phyloP scores from a whole-genome alignment of 306 rosid species.

The Acacia acuminata region DNA sequence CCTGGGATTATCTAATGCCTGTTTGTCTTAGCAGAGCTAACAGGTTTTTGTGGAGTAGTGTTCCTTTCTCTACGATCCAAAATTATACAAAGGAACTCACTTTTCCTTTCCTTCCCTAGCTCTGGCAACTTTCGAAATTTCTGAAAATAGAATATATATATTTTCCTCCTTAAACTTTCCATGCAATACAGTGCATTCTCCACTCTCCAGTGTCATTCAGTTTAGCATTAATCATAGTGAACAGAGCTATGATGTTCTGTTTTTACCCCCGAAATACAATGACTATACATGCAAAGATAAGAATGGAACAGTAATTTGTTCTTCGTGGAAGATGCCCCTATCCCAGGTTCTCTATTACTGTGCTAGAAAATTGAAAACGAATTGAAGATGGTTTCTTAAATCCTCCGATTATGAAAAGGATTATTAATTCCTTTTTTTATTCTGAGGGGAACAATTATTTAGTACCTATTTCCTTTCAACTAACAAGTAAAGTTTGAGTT shows the following conservation, averaged over 20 bases:
- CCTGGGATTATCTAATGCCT: not conserved
- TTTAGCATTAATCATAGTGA: not conserved
- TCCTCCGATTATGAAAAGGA: not conserved
- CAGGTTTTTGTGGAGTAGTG: not conserved
- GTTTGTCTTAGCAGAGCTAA: not conserved
- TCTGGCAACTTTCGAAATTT: not conserved
- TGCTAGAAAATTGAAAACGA: not conserved
- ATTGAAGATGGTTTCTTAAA: conserved; percentile 14
- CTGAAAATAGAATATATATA: not conserved
- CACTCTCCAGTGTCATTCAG: not conserved
- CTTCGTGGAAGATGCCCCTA: not conserved
- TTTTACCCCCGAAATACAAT: not conserved
- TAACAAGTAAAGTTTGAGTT: not conserved
- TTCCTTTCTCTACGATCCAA: not conserved
- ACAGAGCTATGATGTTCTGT: not conserved
- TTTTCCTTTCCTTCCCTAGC: not conserved
- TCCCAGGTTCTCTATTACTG: not conserved
- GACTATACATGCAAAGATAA: too few species aligned
- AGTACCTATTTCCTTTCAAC: not conserved
- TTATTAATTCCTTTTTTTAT: not conserved
- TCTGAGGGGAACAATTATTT: not conserved
- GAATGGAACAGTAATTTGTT: not conserved
- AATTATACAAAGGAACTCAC: not conserved
- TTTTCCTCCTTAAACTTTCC: not conserved
- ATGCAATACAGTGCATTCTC: not conserved